Base-by-base conservation (phyloP, 1,284 basidiomycete genomes). In the Cutaneotrichosporon curvatum region DNA sequence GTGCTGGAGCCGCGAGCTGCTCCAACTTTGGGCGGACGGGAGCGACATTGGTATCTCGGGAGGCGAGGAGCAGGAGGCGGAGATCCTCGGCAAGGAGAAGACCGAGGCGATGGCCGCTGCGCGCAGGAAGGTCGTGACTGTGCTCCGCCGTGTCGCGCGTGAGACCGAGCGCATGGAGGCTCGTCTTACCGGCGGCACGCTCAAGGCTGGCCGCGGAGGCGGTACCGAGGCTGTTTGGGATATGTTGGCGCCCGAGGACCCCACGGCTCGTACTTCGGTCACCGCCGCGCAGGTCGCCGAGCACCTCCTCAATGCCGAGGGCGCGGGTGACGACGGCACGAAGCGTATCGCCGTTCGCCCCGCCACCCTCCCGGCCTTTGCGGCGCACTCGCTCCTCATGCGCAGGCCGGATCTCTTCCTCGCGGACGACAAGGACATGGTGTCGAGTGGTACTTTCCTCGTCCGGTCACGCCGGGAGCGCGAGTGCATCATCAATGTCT, bases 371-470 rank as follows among this genome's bases (percentile, higher is more conserved):
- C 65, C 60, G 21, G 67, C 59, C 9, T 79, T 86, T 51, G 87
- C 84, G 0, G 76, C 83, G 0, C 89, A 95, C 68, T 77, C 78
- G 47, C 77, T 82, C 51, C 71, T 96, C 53, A 84, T 94, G 80
- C 67, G 73, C 9, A 72, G 79, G 12, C 65, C 81, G 1, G 61
- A 78, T 16, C 71, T 82, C 39, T 97, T 87, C 57, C 63, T 85
- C 18, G 80, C 82, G 0, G 76, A 81, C 43, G 67, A 74, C 19
- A 66, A 72, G 25, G 70, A 74, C 31, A 86, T 87, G 67, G 74
- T 80, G 35, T 59, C 72, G 12, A 75, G 74, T 4, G 80, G 82
- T 41, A 72, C 62, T 0, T 90, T 92, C 71, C 64, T 76, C 31
- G 79, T 92, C 32, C 81, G 90, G 3, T 84, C 86, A 1, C 67